Conservation (phyloP, 805 yeast genomes). For the Cyberlindnera bimundalis region DNA sequence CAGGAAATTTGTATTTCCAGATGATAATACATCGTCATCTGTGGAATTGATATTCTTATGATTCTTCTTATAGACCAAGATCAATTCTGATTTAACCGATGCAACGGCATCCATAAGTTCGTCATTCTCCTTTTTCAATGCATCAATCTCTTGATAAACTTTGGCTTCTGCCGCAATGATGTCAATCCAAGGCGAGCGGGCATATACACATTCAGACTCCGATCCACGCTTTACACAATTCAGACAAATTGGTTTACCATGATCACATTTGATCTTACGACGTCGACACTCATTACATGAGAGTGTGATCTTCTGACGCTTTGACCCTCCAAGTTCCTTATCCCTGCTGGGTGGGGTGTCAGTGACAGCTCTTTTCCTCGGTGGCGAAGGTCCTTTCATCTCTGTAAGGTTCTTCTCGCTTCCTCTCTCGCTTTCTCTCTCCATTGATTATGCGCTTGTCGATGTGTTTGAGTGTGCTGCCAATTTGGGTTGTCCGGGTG, state of each 20-base stretch:
- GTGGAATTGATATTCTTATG: slow-evolving; percentile 11
- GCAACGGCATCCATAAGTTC: slow-evolving; percentile 17
- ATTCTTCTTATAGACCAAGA: slow-evolving; percentile 15
- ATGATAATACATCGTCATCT: slow-evolving; percentile 12
- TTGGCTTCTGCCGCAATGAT: slow-evolving; percentile 21
- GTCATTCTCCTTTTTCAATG: slow-evolving; percentile 20
- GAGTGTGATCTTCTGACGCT: slow-evolving; percentile 21
- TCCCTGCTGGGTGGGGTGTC: not conserved
- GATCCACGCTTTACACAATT: slow-evolving; percentile 19
- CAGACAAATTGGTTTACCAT: slow-evolving; percentile 18
- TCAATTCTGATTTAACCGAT: slow-evolving; percentile 14
- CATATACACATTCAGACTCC: slow-evolving; percentile 14
- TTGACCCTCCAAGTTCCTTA: slow-evolving; percentile 3
- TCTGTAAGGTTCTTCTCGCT: not conserved
- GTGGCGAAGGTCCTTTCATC: no score
- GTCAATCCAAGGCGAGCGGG: slow-evolving; percentile 24
- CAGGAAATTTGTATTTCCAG: slow-evolving; percentile 5
- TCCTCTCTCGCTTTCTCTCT: slow-evolving; percentile 1
- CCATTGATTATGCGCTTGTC: not conserved
- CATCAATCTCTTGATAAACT: slow-evolving; percentile 23
- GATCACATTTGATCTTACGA: slow-evolving; percentile 25
- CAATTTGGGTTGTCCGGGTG: no score
- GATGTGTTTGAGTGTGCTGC: no score
- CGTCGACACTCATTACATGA: slow-evolving; percentile 23
- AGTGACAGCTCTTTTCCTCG: not conserved